A percentile compares a stretch with the other conserved stretches of the same genome.
phyloP scores from a whole-genome alignment of 495 filamentous ascomycete species.

The Penicillium pancosmium region DNA sequence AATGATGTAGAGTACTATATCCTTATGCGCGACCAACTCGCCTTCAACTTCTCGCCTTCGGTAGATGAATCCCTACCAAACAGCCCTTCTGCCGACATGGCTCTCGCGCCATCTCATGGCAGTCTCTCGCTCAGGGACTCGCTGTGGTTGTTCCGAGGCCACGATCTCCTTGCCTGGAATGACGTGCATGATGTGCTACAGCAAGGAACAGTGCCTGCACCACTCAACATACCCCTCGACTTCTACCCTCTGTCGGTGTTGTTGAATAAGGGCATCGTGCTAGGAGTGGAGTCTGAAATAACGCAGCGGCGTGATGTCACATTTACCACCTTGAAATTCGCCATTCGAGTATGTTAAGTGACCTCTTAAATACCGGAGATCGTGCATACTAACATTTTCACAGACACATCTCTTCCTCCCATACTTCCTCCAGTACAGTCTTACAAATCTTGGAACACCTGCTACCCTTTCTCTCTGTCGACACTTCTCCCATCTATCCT shows the following conservation, averaged over 20 bases:
- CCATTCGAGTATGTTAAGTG: slow-evolving; percentile 68
- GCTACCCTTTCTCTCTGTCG: slow-evolving; percentile 78
- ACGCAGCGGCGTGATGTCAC: slow-evolving; percentile 86
- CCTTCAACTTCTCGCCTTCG: slow-evolving; percentile 47
- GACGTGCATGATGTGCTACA: slow-evolving; percentile 87
- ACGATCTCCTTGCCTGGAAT: slow-evolving; percentile 78
- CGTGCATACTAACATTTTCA: background rate
- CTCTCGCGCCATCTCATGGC: slow-evolving; percentile 43
- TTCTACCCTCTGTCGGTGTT: slow-evolving; percentile 94
- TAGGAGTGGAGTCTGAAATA: slow-evolving; percentile 90
- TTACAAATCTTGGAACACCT: slow-evolving; percentile 68
- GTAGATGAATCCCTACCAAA: slow-evolving; percentile 49
- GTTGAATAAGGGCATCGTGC: slow-evolving; percentile 79
- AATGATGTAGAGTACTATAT: slow-evolving; percentile 95
- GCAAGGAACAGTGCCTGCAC: slow-evolving; percentile 46
- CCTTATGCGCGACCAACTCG: slow-evolving; percentile 83
- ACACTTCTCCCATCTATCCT: slow-evolving; percentile 80
- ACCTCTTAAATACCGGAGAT: background rate
- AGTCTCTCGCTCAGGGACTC: slow-evolving; percentile 74
- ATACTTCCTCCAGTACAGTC: slow-evolving; percentile 75
- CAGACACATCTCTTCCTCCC: slow-evolving; percentile 91
- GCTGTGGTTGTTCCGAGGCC: slow-evolving; percentile 92
- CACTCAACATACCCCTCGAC: slow-evolving; percentile 64
- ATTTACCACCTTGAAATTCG: slow-evolving; percentile 84
- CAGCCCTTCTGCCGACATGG: slow-evolving; percentile 54